phyloP scores from a whole-genome alignment of 2,329 filamentous ascomycete species.

The Cercospora nicotianae region DNA sequence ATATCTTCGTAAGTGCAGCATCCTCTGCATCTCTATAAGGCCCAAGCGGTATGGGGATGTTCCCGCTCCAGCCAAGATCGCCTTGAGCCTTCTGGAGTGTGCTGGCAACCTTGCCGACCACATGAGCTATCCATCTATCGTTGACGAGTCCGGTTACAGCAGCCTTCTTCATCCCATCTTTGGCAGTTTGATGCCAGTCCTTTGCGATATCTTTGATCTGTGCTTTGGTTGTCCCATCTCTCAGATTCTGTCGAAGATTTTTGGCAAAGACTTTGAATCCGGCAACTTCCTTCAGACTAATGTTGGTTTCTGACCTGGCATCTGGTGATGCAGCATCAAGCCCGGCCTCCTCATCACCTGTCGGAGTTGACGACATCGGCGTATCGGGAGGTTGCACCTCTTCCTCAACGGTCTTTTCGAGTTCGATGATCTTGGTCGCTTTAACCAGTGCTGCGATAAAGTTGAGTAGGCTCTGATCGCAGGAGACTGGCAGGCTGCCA shows the following conservation, averaged over 20 bases:
- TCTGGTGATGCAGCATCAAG: conserved; percentile 23
- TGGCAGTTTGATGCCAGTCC: conserved; percentile 38
- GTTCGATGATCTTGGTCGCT: conserved; percentile 57
- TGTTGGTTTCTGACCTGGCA: neutral
- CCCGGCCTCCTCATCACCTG: conserved; percentile 31
- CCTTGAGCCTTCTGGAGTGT: conserved; percentile 53
- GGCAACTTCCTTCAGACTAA: conserved; percentile 20
- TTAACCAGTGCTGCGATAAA: conserved; percentile 58
- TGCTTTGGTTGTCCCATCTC: conserved; percentile 29
- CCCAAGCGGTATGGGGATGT: conserved; percentile 47
- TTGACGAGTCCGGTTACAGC: conserved; percentile 51
- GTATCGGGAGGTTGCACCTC: conserved; percentile 18
- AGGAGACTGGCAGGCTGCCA: conserved; percentile 51
- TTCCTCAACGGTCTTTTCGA: conserved; percentile 50
- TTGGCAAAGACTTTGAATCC: conserved; percentile 34
- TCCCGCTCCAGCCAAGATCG: conserved; percentile 53
- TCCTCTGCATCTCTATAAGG: conserved; percentile 38
- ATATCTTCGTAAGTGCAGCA: conserved; percentile 26
- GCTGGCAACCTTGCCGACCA: conserved; percentile 53
- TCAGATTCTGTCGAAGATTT: conserved; percentile 32
- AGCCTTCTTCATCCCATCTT: conserved; percentile 51
- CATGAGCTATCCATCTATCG: conserved; percentile 56
- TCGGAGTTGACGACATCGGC: conserved; percentile 26
- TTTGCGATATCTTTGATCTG: conserved; percentile 36
- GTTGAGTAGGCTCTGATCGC: conserved; percentile 55